Evolutionary conservation across 1,284 basidiomycete species (phyloP).

Genomic region (Trichosporon coremiiforme): DNA sequence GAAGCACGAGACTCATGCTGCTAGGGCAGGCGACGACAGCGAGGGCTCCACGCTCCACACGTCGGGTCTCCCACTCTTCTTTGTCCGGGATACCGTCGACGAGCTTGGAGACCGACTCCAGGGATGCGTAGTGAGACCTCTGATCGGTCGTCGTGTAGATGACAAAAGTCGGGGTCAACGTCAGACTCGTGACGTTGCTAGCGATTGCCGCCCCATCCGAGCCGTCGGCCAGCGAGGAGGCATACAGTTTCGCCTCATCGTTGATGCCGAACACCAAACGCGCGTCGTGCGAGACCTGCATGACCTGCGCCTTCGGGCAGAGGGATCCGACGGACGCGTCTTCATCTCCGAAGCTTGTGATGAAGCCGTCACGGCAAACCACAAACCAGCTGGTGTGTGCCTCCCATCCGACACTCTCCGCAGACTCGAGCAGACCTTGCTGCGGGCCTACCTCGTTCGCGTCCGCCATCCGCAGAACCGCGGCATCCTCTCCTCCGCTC

Average conservation of each 20-base stretch:
- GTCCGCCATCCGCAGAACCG: constrained; percentile 20
- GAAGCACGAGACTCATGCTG: constrained; percentile 84
- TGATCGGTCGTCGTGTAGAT: constrained; percentile 87
- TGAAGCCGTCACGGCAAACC: constrained; percentile 35
- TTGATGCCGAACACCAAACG: constrained; percentile 68
- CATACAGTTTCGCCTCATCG: constrained; percentile 64
- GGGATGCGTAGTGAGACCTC: constrained; percentile 73
- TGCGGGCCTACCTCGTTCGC: constrained; percentile 22
- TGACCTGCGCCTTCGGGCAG: constrained; percentile 37
- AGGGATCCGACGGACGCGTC: constrained; percentile 27
- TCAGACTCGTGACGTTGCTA: constrained; percentile 75
- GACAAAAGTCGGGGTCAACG: constrained; percentile 75
- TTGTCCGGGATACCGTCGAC: constrained; percentile 42
- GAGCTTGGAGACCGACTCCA: constrained; percentile 53
- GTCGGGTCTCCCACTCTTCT: constrained; percentile 67
- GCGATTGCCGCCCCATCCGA: constrained; percentile 58
- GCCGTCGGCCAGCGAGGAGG: constrained; percentile 54
- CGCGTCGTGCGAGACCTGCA: constrained; percentile 37
- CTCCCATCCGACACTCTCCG: constrained; percentile 42
- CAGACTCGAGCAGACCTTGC: constrained; percentile 21
- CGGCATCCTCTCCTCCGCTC: constrained; percentile 24
- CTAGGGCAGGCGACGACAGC: constrained; percentile 84
- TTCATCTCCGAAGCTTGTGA: constrained; percentile 29
- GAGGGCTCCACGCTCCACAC: constrained; percentile 83
- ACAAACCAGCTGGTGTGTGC: constrained; percentile 39